Evolutionary conservation across 345 rosid genomes (phyloP), one percentile per base, ranked within the genome.

Genomic region (Salix suchowensis): DNA sequence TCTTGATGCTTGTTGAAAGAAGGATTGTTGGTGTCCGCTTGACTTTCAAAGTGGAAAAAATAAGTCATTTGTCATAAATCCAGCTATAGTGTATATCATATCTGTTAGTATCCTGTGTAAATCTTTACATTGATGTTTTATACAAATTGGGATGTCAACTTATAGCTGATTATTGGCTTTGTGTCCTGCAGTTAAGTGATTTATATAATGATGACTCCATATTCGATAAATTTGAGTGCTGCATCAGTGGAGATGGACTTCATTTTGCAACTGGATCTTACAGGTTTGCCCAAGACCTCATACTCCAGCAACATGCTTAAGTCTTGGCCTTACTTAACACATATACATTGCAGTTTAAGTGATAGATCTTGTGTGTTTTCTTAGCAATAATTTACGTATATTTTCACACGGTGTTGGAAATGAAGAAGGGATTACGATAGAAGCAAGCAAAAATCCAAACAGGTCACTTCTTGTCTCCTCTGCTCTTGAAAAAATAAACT

Each of bases 201-300:
- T 74, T 89, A 76, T 90, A 90, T 79, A 84, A 87, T 76, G 76
- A 84, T 40, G 92, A 90, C 76, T 76, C 87, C 66, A 89, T 90
- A 82, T 90, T 90, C 77, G 94, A 90, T 78, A 90, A 89, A 79
- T 90, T 90, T 80, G 90, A 84, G 48, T 90, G 94, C 85, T 89
- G 87, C 81, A 28, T 88, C 76, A 88, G 90, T 67, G 87, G 91
- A 76, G 86, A 85, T 83, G 92, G 92, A 68, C 78, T 78, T 75
- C 83, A 80, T 64, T 85, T 87, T 79, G 94, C 94, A 12, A 87
- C 92, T 30, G 92, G 92, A 72, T 90, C 94, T 76, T 90, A 90
- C 84, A 89, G 94, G 94, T 88, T 66, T 67, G 74, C 42, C 72
- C 68, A 48, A 67, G 32, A n/a, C 71, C 81, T 74, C 40, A 32